A percentile compares a stretch with the other conserved stretches of the same genome.
These are phyloP conservation scores for Ustilago hordei DNA, from an alignment of 1,284 basidiomycete genomes.

Conservation along the genomic window DNA sequence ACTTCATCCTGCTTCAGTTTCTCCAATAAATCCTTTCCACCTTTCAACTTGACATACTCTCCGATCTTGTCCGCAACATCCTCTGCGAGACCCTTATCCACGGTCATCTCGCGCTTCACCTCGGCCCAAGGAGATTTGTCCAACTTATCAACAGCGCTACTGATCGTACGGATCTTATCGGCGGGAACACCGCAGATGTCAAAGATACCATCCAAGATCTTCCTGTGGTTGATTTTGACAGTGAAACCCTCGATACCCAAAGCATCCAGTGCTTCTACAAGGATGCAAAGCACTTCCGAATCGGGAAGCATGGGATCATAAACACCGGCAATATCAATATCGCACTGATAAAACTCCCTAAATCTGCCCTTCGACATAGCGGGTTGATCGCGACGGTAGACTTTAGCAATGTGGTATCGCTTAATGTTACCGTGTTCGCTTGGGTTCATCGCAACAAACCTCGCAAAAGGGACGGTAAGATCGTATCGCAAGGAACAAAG, in stretches of 20 bases:
- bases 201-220: conserved; percentile 97
- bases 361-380: conserved; percentile 98
- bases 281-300: conserved; percentile 86
- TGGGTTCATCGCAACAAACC: conserved; percentile 94
- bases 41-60: conserved; percentile 89
- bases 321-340: conserved; percentile 94
- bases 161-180: conserved; percentile 93
- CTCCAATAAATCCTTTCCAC: conserved; percentile 82
- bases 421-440: conserved; percentile 79
- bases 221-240: conserved; percentile 94
- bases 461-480: conserved; percentile 91
- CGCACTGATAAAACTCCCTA: conserved; percentile 98
- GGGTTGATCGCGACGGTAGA: conserved; percentile 95
- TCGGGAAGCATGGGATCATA: conserved; percentile 95
- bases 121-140: conserved; percentile 93
- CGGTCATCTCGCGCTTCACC: conserved; percentile 95
- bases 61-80: conserved; percentile 92
- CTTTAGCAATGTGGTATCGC: conserved; percentile 97
- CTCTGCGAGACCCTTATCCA: conserved; percentile 90
- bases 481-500: conserved; percentile 94
- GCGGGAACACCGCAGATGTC: conserved; percentile 92
- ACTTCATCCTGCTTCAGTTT: conserved; percentile 78
- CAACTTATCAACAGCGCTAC: conserved; percentile 96
- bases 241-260: conserved; percentile 89
- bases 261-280: conserved; percentile 83